Evolutionary conservation across 2,329 filamentous ascomycete species (phyloP).

Genomic region (Cladophialophora psammophila): DNA sequence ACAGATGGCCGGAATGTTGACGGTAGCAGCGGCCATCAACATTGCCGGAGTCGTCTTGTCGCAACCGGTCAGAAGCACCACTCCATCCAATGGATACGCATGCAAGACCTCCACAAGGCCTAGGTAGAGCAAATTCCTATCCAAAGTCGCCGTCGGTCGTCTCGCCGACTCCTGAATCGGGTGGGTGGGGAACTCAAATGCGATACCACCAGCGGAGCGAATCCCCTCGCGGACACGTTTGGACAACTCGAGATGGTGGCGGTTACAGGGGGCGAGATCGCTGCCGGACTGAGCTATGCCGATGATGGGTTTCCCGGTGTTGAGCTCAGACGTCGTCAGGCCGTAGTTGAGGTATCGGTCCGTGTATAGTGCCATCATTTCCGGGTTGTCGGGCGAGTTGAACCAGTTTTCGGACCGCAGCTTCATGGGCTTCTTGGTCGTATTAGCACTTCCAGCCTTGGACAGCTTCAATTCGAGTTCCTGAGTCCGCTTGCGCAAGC

Average conservation of each 20-base stretch:
- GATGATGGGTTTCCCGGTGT: slow-evolving; percentile 59
- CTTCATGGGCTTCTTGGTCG: slow-evolving; percentile 31
- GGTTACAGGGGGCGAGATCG: slow-evolving; percentile 60
- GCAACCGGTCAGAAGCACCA: slow-evolving; percentile 61
- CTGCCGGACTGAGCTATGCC: slow-evolving; percentile 62
- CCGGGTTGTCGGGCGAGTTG: slow-evolving; percentile 52
- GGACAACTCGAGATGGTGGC: slow-evolving; percentile 58
- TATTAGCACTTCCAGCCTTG: slow-evolving; percentile 40
- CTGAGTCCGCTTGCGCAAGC: slow-evolving; percentile 48
- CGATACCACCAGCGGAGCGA: slow-evolving; percentile 57
- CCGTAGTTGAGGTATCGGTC: slow-evolving; percentile 62
- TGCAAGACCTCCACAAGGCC: slow-evolving; percentile 58
- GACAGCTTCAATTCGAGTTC: slow-evolving; percentile 48
- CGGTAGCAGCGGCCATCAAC: slow-evolving; percentile 61
- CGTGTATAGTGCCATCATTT: slow-evolving; percentile 57
- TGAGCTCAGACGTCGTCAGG: slow-evolving; percentile 58
- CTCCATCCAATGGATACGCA: slow-evolving; percentile 59
- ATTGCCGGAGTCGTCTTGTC: slow-evolving; percentile 62
- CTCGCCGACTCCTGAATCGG: slow-evolving; percentile 60
- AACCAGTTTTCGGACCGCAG: slow-evolving; percentile 57
- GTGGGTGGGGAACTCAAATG: slow-evolving; percentile 61
- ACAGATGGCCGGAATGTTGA: slow-evolving; percentile 61
- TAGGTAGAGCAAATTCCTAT: slow-evolving; percentile 59
- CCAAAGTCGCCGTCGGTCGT: slow-evolving; percentile 58
- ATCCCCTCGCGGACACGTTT: slow-evolving; percentile 61